phyloP scores from a whole-genome alignment of 2,329 filamentous ascomycete species.

The Pseudocercospora pini-densiflorae region DNA sequence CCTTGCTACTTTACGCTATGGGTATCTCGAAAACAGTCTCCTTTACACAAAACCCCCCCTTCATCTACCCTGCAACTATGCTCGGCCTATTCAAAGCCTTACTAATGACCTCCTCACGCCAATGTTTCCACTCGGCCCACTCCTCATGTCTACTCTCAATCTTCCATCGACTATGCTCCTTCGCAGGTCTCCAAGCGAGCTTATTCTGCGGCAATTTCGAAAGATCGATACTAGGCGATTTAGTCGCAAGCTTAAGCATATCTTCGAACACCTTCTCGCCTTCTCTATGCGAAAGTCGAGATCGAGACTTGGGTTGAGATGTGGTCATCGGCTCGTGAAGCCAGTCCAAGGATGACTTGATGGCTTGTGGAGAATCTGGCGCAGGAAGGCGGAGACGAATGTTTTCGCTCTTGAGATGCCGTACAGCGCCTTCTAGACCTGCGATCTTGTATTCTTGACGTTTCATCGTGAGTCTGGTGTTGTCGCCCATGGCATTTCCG shows the following conservation, averaged over 20 bases:
- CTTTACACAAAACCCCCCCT: neutral
- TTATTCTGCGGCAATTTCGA: conserved; percentile 61
- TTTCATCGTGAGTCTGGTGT: conserved; percentile 72
- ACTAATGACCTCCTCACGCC: conserved; percentile 15
- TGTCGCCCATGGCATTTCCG: conserved; percentile 70
- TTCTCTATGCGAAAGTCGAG: conserved; percentile 59
- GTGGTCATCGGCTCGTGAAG: conserved; percentile 52
- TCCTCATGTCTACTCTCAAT: conserved; percentile 69
- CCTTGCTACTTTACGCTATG: neutral
- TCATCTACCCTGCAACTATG: neutral
- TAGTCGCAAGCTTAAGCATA: conserved; percentile 65
- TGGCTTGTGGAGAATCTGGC: conserved; percentile 24
- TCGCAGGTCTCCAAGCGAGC: conserved; percentile 69
- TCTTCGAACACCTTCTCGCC: conserved; percentile 67
- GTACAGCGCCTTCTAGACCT: conserved; percentile 66
- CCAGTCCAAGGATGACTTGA: conserved; percentile 59
- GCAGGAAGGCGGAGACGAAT: conserved; percentile 60
- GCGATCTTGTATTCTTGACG: conserved; percentile 70
- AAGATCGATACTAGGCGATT: conserved; percentile 65
- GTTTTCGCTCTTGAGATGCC: conserved; percentile 71
- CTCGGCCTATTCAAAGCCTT: neutral
- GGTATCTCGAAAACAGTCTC: neutral
- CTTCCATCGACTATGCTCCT: conserved; percentile 67
- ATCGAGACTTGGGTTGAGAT: neutral
- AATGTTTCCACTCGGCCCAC: conserved; percentile 54